Percentiles rank a stretch among this genome's conserved stretches.
Evolutionary conservation across 1,284 basidiomycete genomes (phyloP).

Genomic region (Trichosporon asahii): DNA sequence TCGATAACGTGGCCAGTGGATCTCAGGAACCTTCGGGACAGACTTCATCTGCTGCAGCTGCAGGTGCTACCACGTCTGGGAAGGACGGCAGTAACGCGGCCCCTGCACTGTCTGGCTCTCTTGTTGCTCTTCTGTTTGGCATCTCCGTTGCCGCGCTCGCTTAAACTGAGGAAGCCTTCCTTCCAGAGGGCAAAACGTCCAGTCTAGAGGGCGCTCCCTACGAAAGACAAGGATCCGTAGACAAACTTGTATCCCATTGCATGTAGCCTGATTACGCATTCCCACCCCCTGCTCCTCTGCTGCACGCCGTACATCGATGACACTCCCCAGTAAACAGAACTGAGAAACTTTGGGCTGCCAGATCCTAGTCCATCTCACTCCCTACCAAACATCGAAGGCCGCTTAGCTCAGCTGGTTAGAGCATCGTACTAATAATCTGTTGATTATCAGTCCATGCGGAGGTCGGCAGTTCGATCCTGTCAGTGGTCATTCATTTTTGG

Average conservation of each 20-base stretch:
- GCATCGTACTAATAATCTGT: conserved; percentile 5
- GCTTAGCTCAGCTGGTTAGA: conserved; percentile 10
- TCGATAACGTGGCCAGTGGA: background rate
- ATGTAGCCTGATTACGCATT: background rate
- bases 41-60: background rate
- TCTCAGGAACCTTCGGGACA: background rate
- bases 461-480: conserved; percentile 11
- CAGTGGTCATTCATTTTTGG: conserved; percentile 9
- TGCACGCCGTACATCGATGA: too few species aligned
- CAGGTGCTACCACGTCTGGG: background rate
- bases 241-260: background rate
- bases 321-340: too few species aligned
- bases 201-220: too few species aligned
- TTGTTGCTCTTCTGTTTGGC: background rate
- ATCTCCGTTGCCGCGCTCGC: background rate
- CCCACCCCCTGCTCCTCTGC: too few species aligned
- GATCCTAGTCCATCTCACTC: too few species aligned
- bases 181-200: too few species aligned
- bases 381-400: background rate
- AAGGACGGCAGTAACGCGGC: background rate
- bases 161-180: background rate
- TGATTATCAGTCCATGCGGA: conserved; percentile 1
- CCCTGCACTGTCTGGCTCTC: background rate
- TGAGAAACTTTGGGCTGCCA: too few species aligned
- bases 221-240: too few species aligned